A percentile compares a stretch with the other conserved stretches of the same genome.
These are phyloP conservation scores for Xylariaceae sp. DNA, from an alignment of 2,329 filamentous ascomycete species.

Conservation along the genomic window DNA sequence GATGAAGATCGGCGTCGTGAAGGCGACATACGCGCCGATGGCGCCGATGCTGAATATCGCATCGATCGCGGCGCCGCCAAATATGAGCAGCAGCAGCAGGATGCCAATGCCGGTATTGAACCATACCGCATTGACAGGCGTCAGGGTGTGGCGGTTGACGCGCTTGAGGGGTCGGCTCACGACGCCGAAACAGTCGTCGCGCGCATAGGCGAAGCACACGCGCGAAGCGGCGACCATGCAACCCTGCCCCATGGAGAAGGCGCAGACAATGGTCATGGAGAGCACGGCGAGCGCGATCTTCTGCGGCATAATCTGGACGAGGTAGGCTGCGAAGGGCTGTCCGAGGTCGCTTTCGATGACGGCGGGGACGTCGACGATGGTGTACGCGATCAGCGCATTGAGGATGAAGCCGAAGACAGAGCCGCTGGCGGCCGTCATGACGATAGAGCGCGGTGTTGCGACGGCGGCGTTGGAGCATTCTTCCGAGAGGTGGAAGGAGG, in stretches of 20 bases:
- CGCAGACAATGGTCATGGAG: slow-evolving; percentile 61
- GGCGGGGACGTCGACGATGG: slow-evolving; percentile 57
- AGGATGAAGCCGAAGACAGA: slow-evolving; percentile 68
- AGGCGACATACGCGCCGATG: slow-evolving; percentile 62
- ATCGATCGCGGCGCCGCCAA: slow-evolving; percentile 59
- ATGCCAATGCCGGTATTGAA: slow-evolving; percentile 59
- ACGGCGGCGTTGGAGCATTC: slow-evolving; percentile 71
- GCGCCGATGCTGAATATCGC: slow-evolving; percentile 69
- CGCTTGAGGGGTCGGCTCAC: slow-evolving; percentile 52
- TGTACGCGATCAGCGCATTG: slow-evolving; percentile 71
- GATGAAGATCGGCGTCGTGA: slow-evolving; percentile 55
- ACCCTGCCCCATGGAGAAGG: slow-evolving; percentile 66
- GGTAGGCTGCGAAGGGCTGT: slow-evolving; percentile 67
- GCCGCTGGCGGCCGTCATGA: slow-evolving; percentile 63
- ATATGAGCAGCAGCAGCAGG: slow-evolving; percentile 58
- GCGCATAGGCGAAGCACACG: slow-evolving; percentile 69
- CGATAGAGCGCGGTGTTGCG: slow-evolving; percentile 66
- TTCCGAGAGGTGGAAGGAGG: slow-evolving; percentile 64
- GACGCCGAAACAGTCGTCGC: slow-evolving; percentile 63
- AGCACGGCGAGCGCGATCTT: slow-evolving; percentile 60
- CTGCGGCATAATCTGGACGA: slow-evolving; percentile 60
- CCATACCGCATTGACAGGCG: slow-evolving; percentile 68
- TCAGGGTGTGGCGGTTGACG: slow-evolving; percentile 57
- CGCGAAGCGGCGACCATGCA: slow-evolving; percentile 64
- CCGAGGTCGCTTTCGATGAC: slow-evolving; percentile 57